A percentile compares a stretch with the other conserved stretches of the same genome.
Conservation (phyloP, 257 asterid genomes). For the Rauvolfia tetraphylla region DNA sequence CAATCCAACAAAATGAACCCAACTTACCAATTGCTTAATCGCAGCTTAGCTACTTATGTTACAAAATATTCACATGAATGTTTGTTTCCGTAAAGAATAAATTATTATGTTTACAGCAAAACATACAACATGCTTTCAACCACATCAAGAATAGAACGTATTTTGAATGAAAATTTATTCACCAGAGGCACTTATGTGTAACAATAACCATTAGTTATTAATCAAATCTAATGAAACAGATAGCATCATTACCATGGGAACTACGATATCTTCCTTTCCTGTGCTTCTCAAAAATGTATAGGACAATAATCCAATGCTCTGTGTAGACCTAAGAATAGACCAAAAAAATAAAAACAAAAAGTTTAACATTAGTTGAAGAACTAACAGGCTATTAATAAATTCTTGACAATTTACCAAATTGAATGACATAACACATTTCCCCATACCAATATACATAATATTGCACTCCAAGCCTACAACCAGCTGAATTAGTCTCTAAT, state of each 20-base stretch:
- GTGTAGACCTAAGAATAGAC: conserved; percentile 42
- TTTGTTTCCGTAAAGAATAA: not conserved
- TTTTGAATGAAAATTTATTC: not conserved
- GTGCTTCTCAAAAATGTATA: conserved; percentile 61
- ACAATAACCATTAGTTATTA: not conserved
- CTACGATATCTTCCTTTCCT: conserved; percentile 75
- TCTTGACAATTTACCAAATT: no score
- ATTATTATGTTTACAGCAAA: not conserved
- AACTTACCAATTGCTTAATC: not conserved
- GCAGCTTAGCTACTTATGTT: not conserved
- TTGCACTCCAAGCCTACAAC: not conserved
- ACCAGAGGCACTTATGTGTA: not conserved
- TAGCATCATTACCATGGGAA: conserved; percentile 52
- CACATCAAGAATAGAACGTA: no score
- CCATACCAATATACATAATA: not conserved
- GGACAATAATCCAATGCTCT: conserved; percentile 72
- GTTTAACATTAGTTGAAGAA: not conserved
- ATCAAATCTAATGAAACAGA: not conserved
- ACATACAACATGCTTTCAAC: not conserved
- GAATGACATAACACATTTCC: not conserved
- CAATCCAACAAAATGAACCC: not conserved
- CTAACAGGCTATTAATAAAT: not conserved
- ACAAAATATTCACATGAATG: not conserved
- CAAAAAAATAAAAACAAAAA: not conserved
- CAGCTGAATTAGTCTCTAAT: not conserved